These are phyloP conservation scores for Fusarium lateritium DNA, from an alignment of 2,329 filamentous ascomycete genomes.

Conservation along the genomic window DNA sequence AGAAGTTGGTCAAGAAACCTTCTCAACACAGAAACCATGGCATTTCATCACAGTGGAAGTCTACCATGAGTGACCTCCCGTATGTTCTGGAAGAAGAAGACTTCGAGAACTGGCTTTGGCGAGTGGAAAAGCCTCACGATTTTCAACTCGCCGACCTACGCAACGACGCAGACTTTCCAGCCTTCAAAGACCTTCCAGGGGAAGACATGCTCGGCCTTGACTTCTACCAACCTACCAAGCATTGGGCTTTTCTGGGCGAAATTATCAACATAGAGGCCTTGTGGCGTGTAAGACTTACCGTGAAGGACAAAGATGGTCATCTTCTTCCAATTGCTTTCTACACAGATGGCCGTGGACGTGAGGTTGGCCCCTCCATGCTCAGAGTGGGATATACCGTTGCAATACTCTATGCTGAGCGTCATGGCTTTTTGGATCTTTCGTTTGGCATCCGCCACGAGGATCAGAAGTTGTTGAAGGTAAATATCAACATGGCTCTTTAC, in stretches of 20 bases:
- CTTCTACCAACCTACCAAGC: constrained; percentile 8
- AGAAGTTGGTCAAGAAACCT: not conserved
- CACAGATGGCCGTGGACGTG: not conserved
- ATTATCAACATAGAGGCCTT: not conserved
- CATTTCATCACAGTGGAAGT: not conserved
- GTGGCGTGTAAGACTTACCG: constrained; percentile 1
- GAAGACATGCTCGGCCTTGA: not conserved
- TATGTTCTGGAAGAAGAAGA: not conserved
- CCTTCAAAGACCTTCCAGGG: constrained; percentile 7
- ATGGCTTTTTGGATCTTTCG: not conserved
- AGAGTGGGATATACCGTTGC: constrained; percentile 14
- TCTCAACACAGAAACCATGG: not conserved
- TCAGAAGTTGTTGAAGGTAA: constrained; percentile 4
- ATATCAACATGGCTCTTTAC: not conserved
- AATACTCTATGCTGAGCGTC: constrained; percentile 21
- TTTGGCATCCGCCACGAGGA: constrained; percentile 18
- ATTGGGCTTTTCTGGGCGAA: constrained; percentile 38
- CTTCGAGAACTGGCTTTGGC: constrained; percentile 26
- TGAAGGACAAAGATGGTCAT: constrained; percentile 22
- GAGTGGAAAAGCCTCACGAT: not conserved
- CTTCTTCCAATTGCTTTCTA: constrained; percentile 12
- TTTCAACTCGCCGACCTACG: constrained; percentile 4
- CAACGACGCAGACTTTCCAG: constrained; percentile 11
- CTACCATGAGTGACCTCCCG: not conserved
- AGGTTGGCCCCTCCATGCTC: not conserved